Conservation (phyloP, 2,329 filamentous ascomycete genomes). For the Fusarium sulawesiense region DNA sequence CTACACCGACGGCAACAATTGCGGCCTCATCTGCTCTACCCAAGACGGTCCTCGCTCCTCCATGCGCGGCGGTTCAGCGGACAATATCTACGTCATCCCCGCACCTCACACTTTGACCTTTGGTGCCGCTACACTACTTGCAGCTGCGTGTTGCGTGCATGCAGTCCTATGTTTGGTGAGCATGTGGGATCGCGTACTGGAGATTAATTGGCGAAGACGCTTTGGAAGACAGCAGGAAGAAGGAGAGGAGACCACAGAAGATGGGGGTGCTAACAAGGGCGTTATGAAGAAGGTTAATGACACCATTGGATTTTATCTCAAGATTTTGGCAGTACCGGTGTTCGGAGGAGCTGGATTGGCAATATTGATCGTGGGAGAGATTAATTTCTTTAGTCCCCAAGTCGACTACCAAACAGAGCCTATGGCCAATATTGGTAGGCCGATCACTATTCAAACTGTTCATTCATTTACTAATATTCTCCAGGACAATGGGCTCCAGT, state of each 20-base stretch:
- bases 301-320: slow-evolving; percentile 64
- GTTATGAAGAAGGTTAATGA: slow-evolving; percentile 67
- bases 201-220: slow-evolving; percentile 67
- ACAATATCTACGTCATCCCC: slow-evolving; percentile 72
- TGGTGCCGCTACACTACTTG: slow-evolving; percentile 68
- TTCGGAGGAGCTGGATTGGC: slow-evolving; percentile 69
- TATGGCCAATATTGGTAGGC: slow-evolving; percentile 67
- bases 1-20: slow-evolving; percentile 55
- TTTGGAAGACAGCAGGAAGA: slow-evolving; percentile 40
- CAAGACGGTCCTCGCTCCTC: slow-evolving; percentile 63
- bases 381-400: slow-evolving; percentile 70
- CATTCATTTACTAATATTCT: not conserved
- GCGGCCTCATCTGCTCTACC: slow-evolving; percentile 60
- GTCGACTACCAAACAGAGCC: slow-evolving; percentile 71
- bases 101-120: slow-evolving; percentile 67
- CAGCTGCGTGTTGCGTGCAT: slow-evolving; percentile 73
- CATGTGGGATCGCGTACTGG: slow-evolving; percentile 73
- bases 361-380: slow-evolving; percentile 70
- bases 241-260: slow-evolving; percentile 39
- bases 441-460: fast-evolving
- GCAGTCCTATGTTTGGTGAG: slow-evolving; percentile 70
- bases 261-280: slow-evolving; percentile 62
- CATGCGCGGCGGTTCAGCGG: slow-evolving; percentile 64
- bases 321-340: slow-evolving; percentile 67
- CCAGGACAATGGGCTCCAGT: slow-evolving; percentile 70